Percentiles rank a stretch among this genome's conserved stretches.
Evolutionary conservation across 2,329 filamentous ascomycete species (phyloP).

Genomic region (Venturia nashicola): DNA sequence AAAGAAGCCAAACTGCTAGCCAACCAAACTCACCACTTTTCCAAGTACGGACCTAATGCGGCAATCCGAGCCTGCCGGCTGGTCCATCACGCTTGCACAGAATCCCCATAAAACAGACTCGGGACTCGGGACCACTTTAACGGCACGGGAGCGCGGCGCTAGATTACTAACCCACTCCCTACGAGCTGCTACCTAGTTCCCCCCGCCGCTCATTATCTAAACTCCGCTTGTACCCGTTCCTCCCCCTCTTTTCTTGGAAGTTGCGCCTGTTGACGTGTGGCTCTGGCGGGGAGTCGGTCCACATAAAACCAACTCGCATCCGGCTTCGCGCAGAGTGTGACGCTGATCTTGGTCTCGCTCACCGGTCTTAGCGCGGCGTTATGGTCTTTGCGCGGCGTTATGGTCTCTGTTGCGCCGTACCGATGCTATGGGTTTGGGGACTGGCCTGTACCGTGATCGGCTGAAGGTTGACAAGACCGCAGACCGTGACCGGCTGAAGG

Average conservation of each 20-base stretch:
- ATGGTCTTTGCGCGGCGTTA: not conserved
- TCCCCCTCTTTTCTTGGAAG: no score
- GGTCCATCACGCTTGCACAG: no score
- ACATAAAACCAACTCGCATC: no score
- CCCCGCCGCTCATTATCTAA: no score
- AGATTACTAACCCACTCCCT: no score
- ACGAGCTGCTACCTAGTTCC: no score
- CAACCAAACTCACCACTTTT: not conserved
- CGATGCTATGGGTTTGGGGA: not conserved
- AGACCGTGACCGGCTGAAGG: not conserved
- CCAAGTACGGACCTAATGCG: not conserved
- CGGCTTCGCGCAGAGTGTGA: no score
- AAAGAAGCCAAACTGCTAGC: not conserved
- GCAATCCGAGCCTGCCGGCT: not conserved
- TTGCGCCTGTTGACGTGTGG: no score
- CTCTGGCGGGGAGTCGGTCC: no score
- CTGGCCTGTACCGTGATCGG: not conserved
- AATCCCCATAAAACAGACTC: no score
- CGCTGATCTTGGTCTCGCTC: not conserved
- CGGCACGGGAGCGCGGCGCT: not conserved
- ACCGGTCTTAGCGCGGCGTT: not conserved
- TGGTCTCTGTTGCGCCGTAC: not conserved
- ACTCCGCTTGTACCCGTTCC: no score
- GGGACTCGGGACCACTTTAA: not conserved
- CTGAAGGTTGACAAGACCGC: not conserved